Evolutionary conservation across 306 rosid genomes (phyloP).

Genomic region (Castanea mollissima): DNA sequence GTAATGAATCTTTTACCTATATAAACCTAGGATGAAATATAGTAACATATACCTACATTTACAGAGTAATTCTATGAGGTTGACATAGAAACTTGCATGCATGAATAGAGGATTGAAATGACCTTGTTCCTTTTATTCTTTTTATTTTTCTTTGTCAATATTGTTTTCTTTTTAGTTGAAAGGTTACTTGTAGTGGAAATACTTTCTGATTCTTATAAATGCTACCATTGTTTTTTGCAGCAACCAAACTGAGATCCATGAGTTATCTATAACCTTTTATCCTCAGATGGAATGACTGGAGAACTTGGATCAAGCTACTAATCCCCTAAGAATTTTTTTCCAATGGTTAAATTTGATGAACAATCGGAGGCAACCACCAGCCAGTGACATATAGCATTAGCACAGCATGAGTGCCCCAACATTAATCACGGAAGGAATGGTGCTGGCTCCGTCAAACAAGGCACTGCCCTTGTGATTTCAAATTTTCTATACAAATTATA

Average conservation of each 20-base stretch:
- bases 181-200: constrained; percentile 2
- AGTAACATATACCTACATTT: not conserved
- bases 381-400: constrained; percentile 23
- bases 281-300: constrained; percentile 31
- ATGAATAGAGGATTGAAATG: not conserved
- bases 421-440: constrained; percentile 20
- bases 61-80: not conserved
- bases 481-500: constrained; percentile 20
- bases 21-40: not conserved
- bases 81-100: not conserved
- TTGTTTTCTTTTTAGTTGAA: not conserved
- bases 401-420: constrained; percentile 11
- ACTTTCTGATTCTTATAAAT: constrained; percentile 15
- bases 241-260: constrained; percentile 44
- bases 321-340: constrained; percentile 15
- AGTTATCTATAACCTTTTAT: constrained; percentile 21
- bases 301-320: constrained; percentile 25
- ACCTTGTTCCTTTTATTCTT: not conserved
- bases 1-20: not conserved
- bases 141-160: not conserved
- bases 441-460: constrained; percentile 29
- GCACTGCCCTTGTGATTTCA: constrained; percentile 27
- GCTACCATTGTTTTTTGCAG: constrained; percentile 34
- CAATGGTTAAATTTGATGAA: constrained; percentile 2
- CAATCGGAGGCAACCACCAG: constrained; percentile 26